Base-by-base conservation (phyloP, 495 filamentous ascomycete genomes). In the Aspergillus hancockii region DNA sequence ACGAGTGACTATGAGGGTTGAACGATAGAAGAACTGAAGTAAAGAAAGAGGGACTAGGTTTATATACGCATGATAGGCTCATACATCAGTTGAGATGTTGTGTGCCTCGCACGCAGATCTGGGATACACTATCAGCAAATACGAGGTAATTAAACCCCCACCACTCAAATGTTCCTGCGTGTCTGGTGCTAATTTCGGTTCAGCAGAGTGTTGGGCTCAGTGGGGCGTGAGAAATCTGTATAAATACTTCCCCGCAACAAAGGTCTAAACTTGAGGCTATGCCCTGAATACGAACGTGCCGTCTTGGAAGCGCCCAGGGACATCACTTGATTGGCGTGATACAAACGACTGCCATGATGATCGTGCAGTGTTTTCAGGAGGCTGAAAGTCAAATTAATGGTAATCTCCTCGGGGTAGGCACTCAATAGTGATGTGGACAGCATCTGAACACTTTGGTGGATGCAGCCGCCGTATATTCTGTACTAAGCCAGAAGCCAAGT, bases 211-310 rank as follows among this genome's bases (percentile, higher is more conserved):
- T 10, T 32, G 10, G 31, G 31, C 31, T 32, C 31, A 10, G 31
- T 10, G 31, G 31, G 10, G 31, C 34, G 12, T 10, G 13, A 14
- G 34, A 36, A 36, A 9, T 45, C 41, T 45, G n/a, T 45, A 3
- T 45, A n/a, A n/a, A n/a, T n/a, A 45, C 41, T n/a, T 16, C 14
- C n/a, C 41, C 41, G 14, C 41, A 18, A 12, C 18, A 18, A 16
- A 45, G 41, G 41, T 21, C 41, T 45, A 21, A 45, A 45, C 41
- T n/a, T 10, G 41, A 16, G 41, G 41, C 41, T 45, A 45, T n/a
- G 41, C 18, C n/a, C 18, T 45, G 41, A 45, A 45, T 19, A 45
- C 41, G 41, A 45, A 45, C 16, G 9, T 45, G 41, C 41, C 41
- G 41, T 45, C 41, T 45, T 45, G 41, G 41, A 45, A 9, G 36